Conservation (phyloP, 768 basidiomycete genomes). For the Tricholoma sp. region DNA sequence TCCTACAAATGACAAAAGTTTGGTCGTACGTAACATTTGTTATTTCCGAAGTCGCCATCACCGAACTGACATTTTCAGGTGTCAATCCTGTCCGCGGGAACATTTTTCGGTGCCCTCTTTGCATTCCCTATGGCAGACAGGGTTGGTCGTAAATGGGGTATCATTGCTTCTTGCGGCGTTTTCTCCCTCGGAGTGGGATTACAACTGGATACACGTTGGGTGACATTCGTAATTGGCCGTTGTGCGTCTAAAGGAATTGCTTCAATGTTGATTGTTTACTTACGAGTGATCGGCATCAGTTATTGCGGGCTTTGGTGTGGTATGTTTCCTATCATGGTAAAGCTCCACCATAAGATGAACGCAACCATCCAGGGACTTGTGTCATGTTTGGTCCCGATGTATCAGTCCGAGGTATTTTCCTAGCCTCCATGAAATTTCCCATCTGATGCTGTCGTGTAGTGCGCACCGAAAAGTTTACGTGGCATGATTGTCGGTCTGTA, state of each 20-base stretch:
- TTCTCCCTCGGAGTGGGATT: conserved; percentile 65
- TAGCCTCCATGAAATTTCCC: neutral
- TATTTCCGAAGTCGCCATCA: neutral
- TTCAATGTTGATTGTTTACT: neutral
- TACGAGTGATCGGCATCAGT: conserved; percentile 39
- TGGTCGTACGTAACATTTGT: conserved; percentile 23
- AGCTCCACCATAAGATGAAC: neutral
- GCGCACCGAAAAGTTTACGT: conserved; percentile 69
- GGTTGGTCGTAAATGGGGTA: conserved; percentile 52
- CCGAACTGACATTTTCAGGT: conserved; percentile 14
- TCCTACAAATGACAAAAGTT: conserved; percentile 36
- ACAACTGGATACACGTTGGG: conserved; percentile 36
- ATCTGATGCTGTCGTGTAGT: conserved; percentile 20
- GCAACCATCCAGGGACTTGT: conserved; percentile 43
- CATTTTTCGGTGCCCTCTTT: conserved; percentile 71
- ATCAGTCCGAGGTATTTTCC: conserved; percentile 41
- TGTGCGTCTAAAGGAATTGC: conserved; percentile 7
- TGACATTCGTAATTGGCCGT: conserved; percentile 23
- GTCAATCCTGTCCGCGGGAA: conserved; percentile 81
- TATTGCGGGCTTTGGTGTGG: conserved; percentile 74
- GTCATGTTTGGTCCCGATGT: conserved; percentile 56
- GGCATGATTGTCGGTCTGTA: conserved; percentile 54
- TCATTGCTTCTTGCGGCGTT: conserved; percentile 53
- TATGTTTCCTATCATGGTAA: neutral
- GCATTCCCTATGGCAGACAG: conserved; percentile 37